Evolutionary conservation across 495 filamentous ascomycete genomes (phyloP).

Genomic region (Xylaria acuta): DNA sequence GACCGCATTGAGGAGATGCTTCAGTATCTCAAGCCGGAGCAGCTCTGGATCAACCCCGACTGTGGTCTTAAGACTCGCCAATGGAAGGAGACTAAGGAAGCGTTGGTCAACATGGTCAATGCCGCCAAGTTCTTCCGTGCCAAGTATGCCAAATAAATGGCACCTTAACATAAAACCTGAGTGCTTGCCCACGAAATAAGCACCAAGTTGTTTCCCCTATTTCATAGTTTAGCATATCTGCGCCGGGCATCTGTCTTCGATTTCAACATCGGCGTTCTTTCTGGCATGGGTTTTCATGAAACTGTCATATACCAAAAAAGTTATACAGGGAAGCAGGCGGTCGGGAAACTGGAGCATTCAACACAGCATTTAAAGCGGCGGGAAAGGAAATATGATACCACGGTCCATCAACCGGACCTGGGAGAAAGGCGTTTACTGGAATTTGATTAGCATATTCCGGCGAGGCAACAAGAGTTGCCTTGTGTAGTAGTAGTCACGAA

Average conservation of each 20-base stretch:
- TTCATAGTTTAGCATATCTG: conserved; percentile 25
- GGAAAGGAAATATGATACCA: conserved; percentile 41
- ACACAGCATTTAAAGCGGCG: conserved; percentile 43
- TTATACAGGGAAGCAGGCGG: conserved; percentile 41
- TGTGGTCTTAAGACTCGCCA: conserved; percentile 98
- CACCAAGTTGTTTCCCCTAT: not conserved
- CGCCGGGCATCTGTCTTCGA: conserved; percentile 38
- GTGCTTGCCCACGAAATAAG: not conserved
- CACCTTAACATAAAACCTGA: not conserved
- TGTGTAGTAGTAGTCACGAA: conserved; percentile 25
- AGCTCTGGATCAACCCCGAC: conserved; percentile 99
- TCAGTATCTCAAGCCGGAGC: conserved; percentile 86
- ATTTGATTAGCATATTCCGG: conserved; percentile 35
- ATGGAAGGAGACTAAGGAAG: conserved; percentile 95
- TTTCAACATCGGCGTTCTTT: conserved; percentile 60
- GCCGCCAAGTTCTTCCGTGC: conserved; percentile 95
- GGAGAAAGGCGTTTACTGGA: conserved; percentile 39
- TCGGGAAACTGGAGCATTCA: conserved; percentile 46
- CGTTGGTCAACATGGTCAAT: conserved; percentile 90
- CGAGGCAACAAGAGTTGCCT: conserved; percentile 30
- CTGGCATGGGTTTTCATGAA: conserved; percentile 42
- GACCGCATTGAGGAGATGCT: conserved; percentile 97
- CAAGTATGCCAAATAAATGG: conserved; percentile 70
- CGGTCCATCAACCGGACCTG: conserved; percentile 56
- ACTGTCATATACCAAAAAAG: conserved; percentile 42